phyloP scores from a whole-genome alignment of 352 stramenopile genomes.

The Pythium folliculosum region DNA sequence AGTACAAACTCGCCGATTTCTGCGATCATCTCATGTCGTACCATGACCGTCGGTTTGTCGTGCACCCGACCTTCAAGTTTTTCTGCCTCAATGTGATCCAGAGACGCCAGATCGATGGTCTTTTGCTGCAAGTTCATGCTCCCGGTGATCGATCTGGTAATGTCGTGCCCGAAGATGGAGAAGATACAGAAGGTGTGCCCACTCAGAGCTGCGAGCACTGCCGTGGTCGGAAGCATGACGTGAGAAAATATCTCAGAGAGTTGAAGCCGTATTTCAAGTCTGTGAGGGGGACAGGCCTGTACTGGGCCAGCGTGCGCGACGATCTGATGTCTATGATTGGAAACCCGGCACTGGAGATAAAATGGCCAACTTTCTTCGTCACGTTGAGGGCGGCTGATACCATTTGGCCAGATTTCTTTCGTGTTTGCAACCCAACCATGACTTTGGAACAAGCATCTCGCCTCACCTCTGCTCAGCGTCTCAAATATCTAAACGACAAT shows the following conservation, averaged over 20 bases:
- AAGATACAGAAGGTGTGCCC: background rate
- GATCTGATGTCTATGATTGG: conserved; percentile 25
- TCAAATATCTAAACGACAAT: background rate
- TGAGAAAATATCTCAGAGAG: background rate
- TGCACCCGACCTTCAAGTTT: conserved; percentile 16
- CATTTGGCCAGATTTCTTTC: conserved; percentile 25
- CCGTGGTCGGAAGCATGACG: no score
- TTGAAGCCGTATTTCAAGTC: conserved; percentile 27
- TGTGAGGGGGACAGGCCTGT: conserved; percentile 21
- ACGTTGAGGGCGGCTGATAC: background rate
- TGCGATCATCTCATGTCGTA: conserved; percentile 4
- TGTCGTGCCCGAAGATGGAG: background rate
- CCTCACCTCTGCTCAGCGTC: no score
- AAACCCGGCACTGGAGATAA: background rate
- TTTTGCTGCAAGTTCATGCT: background rate
- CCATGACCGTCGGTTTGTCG: conserved; percentile 14
- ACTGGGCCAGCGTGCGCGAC: conserved; percentile 27
- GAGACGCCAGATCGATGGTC: conserved; percentile 3
- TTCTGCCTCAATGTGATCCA: conserved; percentile 17
- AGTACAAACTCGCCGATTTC: background rate
- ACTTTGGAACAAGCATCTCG: background rate
- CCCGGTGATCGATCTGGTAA: no score
- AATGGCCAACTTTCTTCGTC: background rate
- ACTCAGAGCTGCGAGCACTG: no score
- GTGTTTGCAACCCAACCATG: background rate